Percentiles rank a stretch among this genome's conserved stretches.
Evolutionary conservation across 139 green algal genomes (phyloP).

Genomic region (Chlorella ohadii): DNA sequence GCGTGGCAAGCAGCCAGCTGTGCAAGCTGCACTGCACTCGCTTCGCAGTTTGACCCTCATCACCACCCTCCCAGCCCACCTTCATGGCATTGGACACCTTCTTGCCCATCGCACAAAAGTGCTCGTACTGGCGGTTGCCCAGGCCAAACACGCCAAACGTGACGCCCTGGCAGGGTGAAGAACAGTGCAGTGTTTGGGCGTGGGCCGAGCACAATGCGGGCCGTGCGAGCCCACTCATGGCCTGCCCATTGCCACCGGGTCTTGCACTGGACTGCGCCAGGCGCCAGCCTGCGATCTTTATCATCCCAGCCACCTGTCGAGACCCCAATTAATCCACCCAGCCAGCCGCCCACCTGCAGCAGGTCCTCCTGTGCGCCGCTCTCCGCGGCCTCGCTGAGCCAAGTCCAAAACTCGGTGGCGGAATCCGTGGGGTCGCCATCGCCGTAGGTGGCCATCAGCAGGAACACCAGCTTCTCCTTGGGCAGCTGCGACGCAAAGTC

Average conservation of each 20-base stretch:
- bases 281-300: no score
- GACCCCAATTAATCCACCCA: background rate
- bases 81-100: slow-evolving; percentile 77
- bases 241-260: no score
- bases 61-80: background rate
- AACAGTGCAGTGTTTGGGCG: no score
- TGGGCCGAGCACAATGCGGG: no score
- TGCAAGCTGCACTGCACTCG: no score
- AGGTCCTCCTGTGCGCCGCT: slow-evolving; percentile 51
- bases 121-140: slow-evolving; percentile 98
- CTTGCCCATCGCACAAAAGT: slow-evolving; percentile 93
- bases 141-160: slow-evolving; percentile 93
- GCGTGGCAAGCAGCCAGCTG: background rate
- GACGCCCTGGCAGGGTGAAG: slow-evolving; percentile 54
- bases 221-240: no score
- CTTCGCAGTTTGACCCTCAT: no score
- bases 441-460: slow-evolving; percentile 95
- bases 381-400: slow-evolving; percentile 72
- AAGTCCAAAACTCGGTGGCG: slow-evolving; percentile 86
- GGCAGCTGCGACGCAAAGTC: slow-evolving; percentile 52
- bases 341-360: slow-evolving; percentile 55
- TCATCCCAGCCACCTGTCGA: no score
- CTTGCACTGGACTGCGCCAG: no score
- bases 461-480: slow-evolving; percentile 81
- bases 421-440: slow-evolving; percentile 98